phyloP scores from a whole-genome alignment of 129 eudicot species.

The Saposhnikovia divaricata region DNA sequence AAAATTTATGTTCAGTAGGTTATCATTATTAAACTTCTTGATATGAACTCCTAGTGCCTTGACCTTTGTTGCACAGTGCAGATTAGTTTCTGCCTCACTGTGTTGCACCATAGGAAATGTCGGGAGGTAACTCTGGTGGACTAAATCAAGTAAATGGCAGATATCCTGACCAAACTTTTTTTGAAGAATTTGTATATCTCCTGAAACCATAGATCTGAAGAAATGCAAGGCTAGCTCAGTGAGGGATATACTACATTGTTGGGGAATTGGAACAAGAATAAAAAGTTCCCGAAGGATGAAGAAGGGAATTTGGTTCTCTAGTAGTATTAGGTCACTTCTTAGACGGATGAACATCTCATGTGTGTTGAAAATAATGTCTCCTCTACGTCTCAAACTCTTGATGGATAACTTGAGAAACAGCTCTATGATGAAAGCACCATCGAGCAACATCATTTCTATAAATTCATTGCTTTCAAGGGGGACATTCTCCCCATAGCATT shows the following conservation, averaged over 20 bases:
- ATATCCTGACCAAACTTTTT: slow-evolving; percentile 31
- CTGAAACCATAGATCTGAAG: slow-evolving; percentile 42
- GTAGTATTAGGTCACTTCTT: slow-evolving; percentile 52
- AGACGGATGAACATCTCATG: slow-evolving; percentile 22
- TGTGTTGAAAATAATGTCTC: slow-evolving; percentile 39
- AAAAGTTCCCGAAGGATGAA: slow-evolving; percentile 49
- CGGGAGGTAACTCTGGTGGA: slow-evolving; percentile 53
- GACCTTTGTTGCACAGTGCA: slow-evolving; percentile 22
- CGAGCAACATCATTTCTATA: slow-evolving; percentile 52
- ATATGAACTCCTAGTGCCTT: slow-evolving; percentile 24
- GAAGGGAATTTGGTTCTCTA: slow-evolving; percentile 71
- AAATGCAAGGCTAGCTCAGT: slow-evolving; percentile 41
- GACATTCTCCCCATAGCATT: slow-evolving; percentile 36
- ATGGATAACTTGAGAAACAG: slow-evolving; percentile 38
- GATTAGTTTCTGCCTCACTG: not conserved
- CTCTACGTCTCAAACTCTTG: slow-evolving; percentile 49
- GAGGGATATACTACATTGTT: slow-evolving; percentile 32
- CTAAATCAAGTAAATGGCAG: slow-evolving; percentile 57
- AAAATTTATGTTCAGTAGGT: slow-evolving; percentile 35
- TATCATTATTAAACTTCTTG: slow-evolving; percentile 18
- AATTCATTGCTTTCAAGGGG: slow-evolving; percentile 33
- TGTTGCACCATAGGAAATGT: slow-evolving; percentile 9
- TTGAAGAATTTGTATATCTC: slow-evolving; percentile 19
- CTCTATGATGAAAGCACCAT: slow-evolving; percentile 66
- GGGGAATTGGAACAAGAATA: slow-evolving; percentile 43